Evolutionary conservation across 768 basidiomycete species (phyloP), one percentile per base, ranked within the genome.

Genomic region (Termitomyces sp.): DNA sequence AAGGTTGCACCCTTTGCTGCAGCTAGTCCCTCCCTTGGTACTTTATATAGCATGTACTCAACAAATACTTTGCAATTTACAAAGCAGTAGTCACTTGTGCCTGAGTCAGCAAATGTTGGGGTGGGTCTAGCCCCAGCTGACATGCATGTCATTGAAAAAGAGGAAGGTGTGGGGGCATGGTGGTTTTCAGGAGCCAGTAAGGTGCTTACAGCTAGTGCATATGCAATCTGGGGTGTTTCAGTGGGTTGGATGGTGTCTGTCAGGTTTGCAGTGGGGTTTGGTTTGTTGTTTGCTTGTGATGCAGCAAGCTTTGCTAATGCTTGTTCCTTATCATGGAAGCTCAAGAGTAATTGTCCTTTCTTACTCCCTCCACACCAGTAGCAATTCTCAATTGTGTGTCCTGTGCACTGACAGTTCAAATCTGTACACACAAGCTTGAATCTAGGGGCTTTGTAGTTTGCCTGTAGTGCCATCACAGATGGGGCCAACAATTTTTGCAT

Each of bases 281-380:
- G 1, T 3, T 49, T 8, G 4, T 24, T n/a, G 14, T 43, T 39
- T 13, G 22, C 31, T 6, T 14, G 16, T 37, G 42, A n/a, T 16
- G n/a, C 26, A 10, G 43, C 32, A 12, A 31, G 9, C 9, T 14
- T 50, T 1, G 5, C 26, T 43, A 41, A 5, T 16, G 52, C 52
- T 24, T 37, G 46, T n/a, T 53, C 27, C 1, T 36, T 29, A 24
- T 53, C 29, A 0, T 18, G 6, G 44, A 59, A 59, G 18, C 16
- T 50, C 9, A 31, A 18, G 6, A 44, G 36, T 32, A 58, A 58
- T 39, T 58, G 57, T 4, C 59, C 59, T 46, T 60, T 34, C 36
- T 59, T 59, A 7, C 54, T 26, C 10, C 51, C 51, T 6, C 55
- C 59, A n/a, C 16, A 16, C 55, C 55, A 56, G 37, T 60, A 60